phyloP scores from a whole-genome alignment of 495 filamentous ascomycete species.

The Aspergillus nanangensis region DNA sequence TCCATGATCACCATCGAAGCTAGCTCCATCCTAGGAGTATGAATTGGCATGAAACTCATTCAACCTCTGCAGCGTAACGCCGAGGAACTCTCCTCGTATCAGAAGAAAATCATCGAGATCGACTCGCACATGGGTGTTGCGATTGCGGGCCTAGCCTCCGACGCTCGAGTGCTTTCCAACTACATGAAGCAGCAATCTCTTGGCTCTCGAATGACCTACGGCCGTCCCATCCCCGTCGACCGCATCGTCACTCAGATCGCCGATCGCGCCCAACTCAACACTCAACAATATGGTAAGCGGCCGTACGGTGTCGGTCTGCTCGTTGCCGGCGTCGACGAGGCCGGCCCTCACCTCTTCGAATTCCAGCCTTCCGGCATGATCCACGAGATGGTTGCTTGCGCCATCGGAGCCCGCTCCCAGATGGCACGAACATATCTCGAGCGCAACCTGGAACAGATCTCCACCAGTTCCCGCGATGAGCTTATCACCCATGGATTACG shows the following conservation, averaged over 20 bases:
- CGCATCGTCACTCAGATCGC: slow-evolving; percentile 86
- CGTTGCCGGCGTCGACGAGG: slow-evolving; percentile 88
- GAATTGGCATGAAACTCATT: no score
- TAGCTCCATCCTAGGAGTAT: neutral
- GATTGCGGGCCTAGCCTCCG: slow-evolving; percentile 94
- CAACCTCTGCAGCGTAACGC: slow-evolving; percentile 71
- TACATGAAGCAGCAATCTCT: slow-evolving; percentile 99
- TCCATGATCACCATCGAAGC: neutral
- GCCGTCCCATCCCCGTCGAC: slow-evolving; percentile 82
- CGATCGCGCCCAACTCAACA: slow-evolving; percentile 95
- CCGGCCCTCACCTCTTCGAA: slow-evolving; percentile 93
- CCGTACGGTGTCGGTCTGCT: slow-evolving; percentile 95
- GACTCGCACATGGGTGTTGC: slow-evolving; percentile 94
- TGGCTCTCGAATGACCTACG: slow-evolving; percentile 90
- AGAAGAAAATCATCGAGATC: slow-evolving; percentile 97
- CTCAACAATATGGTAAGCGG: slow-evolving; percentile 93
- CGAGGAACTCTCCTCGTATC: slow-evolving; percentile 98
- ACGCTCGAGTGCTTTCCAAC: slow-evolving; percentile 98
- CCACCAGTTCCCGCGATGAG: slow-evolving; percentile 68
- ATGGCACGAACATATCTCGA: slow-evolving; percentile 97
- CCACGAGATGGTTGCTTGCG: slow-evolving; percentile 92
- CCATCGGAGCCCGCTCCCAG: slow-evolving; percentile 92
- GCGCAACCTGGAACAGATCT: slow-evolving; percentile 80
- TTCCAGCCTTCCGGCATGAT: slow-evolving; percentile 96
- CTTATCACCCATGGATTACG: slow-evolving; percentile 83